Evolutionary conservation across 2,329 filamentous ascomycete species (phyloP).

Genomic region (Alternaria consortialis): DNA sequence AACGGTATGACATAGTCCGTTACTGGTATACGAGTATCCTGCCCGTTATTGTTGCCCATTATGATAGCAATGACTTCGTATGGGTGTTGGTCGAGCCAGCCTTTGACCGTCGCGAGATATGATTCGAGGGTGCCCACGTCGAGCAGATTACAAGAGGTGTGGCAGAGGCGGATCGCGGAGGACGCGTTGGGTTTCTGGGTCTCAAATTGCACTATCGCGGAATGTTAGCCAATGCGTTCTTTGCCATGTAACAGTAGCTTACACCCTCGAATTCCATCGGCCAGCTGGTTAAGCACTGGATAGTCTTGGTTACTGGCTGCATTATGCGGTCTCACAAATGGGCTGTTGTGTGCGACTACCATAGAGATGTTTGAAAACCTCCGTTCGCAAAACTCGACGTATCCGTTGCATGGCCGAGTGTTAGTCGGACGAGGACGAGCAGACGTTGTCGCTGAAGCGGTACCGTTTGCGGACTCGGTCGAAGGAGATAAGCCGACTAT

Average conservation of each 20-base stretch:
- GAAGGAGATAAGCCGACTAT: constrained; percentile 28
- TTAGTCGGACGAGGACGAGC: constrained; percentile 31
- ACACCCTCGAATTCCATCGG: constrained; percentile 50
- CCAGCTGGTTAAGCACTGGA: constrained; percentile 41
- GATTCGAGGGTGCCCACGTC: constrained; percentile 80
- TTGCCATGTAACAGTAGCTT: constrained; percentile 9
- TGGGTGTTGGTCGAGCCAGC: constrained; percentile 79
- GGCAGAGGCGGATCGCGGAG: constrained; percentile 74
- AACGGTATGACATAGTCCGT: constrained; percentile 73
- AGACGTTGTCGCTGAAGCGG: constrained; percentile 19
- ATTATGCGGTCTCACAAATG: constrained; percentile 42
- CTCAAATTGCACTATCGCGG: constrained; percentile 65
- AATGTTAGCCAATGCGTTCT: constrained; percentile 1
- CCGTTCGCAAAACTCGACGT: constrained; percentile 46
- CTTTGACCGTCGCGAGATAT: constrained; percentile 73
- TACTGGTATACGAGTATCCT: constrained; percentile 64
- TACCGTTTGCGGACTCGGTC: constrained; percentile 19
- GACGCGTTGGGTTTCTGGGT: constrained; percentile 65
- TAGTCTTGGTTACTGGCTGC: constrained; percentile 46
- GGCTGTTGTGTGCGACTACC: constrained; percentile 50
- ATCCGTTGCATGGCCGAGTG: constrained; percentile 46
- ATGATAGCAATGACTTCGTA: constrained; percentile 90
- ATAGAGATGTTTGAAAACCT: constrained; percentile 48
- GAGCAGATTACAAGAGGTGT: constrained; percentile 82
- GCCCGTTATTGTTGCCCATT: constrained; percentile 75